phyloP scores from a whole-genome alignment of 2,329 filamentous ascomycete species.

The Cordyceps tenuipes region DNA sequence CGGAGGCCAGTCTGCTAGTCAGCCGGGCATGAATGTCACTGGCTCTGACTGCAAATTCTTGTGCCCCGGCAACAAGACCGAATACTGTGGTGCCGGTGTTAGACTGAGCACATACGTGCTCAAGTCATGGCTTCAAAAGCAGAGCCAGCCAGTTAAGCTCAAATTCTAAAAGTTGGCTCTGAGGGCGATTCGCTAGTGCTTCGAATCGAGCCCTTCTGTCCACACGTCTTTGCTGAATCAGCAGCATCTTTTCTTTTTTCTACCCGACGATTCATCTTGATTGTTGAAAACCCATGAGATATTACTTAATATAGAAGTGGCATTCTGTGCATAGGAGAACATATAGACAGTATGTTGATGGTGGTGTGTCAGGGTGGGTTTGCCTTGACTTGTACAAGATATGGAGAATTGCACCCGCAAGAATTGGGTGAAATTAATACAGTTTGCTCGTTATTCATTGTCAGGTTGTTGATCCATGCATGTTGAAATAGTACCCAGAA shows the following conservation, averaged over 20 bases:
- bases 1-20: conserved; percentile 16
- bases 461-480: no score
- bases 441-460: neutral
- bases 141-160: conserved; percentile 1
- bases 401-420: neutral
- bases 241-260: neutral
- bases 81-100: conserved; percentile 24
- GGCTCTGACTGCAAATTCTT: conserved; percentile 24
- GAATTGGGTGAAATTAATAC: neutral
- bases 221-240: neutral
- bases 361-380: neutral
- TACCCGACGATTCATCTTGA: neutral
- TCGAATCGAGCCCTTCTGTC: neutral
- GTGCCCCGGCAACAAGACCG: conserved; percentile 26
- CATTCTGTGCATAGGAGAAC: conserved; percentile 2
- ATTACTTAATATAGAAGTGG: neutral
- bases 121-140: conserved; percentile 4
- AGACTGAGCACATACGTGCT: conserved; percentile 26
- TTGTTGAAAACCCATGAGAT: neutral
- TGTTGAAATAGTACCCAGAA: no score
- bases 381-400: neutral
- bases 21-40: conserved; percentile 23
- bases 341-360: neutral
- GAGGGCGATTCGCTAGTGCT: neutral
- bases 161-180: neutral